These are phyloP conservation scores for Aureobasidium sp. DNA, from an alignment of 2,329 filamentous ascomycete species.

Conservation along the genomic window DNA sequence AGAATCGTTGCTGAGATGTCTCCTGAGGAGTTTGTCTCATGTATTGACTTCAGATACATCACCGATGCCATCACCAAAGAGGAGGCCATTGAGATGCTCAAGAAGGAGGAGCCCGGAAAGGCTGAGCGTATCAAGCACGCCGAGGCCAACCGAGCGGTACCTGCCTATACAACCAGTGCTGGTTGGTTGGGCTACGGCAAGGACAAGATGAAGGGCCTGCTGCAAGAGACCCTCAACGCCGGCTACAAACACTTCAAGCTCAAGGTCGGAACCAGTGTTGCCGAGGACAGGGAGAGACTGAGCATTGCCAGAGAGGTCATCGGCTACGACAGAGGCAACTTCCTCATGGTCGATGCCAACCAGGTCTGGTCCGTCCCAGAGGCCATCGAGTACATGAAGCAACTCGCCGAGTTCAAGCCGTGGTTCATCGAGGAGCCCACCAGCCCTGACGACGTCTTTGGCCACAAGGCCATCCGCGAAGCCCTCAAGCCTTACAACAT, in stretches of 20 bases:
- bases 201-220: constrained; percentile 72
- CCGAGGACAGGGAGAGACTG: constrained; percentile 64
- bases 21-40: constrained; percentile 76
- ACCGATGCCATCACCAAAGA: constrained; percentile 85
- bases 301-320: constrained; percentile 71
- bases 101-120: constrained; percentile 60
- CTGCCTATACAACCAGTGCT: constrained; percentile 83
- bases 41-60: constrained; percentile 93
- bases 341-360: constrained; percentile 90
- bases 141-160: constrained; percentile 66
- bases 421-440: constrained; percentile 97
- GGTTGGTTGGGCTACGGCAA: constrained; percentile 89
- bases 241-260: constrained; percentile 87
- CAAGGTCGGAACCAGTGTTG: constrained; percentile 72
- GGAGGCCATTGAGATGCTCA: constrained; percentile 68
- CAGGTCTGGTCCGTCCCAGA: constrained; percentile 88
- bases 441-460: constrained; percentile 80
- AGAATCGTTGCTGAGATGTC: constrained; percentile 83
- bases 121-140: constrained; percentile 65
- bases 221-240: constrained; percentile 65
- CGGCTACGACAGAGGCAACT: constrained; percentile 73
- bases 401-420: constrained; percentile 74
- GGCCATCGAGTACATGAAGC: constrained; percentile 78
- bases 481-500: constrained; percentile 69
- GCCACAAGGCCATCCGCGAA: constrained; percentile 77